Conservation (phyloP, 176 grass and related monocot species). For the Aegilops umbellulata region DNA sequence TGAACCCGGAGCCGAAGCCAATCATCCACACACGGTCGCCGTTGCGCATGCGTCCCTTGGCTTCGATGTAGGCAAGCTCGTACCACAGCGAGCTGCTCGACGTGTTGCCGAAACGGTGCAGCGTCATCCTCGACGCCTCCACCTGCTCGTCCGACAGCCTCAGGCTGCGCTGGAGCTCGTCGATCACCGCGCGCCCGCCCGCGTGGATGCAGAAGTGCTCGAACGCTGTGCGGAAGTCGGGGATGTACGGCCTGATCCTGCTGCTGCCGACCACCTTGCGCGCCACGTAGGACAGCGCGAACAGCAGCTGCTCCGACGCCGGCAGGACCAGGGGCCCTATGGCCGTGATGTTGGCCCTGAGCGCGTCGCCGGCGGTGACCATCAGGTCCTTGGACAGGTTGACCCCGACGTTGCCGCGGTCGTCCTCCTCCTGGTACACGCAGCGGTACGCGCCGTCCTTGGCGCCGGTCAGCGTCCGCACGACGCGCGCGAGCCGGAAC, state of each 20-base stretch:
- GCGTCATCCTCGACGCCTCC: slow-evolving; percentile 75
- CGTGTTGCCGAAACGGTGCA: slow-evolving; percentile 74
- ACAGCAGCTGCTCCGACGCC: slow-evolving; percentile 52
- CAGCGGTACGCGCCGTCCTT: slow-evolving; percentile 39
- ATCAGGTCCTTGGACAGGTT: slow-evolving; percentile 57
- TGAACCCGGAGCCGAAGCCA: slow-evolving; percentile 74
- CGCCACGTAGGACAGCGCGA: slow-evolving; percentile 41
- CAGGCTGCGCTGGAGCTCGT: slow-evolving; percentile 77
- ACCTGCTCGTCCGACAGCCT: slow-evolving; percentile 64
- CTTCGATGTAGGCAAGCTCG: slow-evolving; percentile 70
- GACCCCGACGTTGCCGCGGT: slow-evolving; percentile 37
- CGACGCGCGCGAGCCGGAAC: slow-evolving; percentile 44
- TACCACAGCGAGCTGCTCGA: slow-evolving; percentile 66
- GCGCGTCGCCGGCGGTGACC: slow-evolving; percentile 46
- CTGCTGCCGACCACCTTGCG: slow-evolving; percentile 37
- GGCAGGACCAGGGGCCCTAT: background rate
- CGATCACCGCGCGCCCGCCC: slow-evolving; percentile 78
- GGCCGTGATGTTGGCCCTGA: slow-evolving; percentile 30
- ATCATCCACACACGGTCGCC: slow-evolving; percentile 66
- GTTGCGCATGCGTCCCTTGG: slow-evolving; percentile 45
- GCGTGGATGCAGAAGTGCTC: slow-evolving; percentile 99
- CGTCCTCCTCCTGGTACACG: slow-evolving; percentile 61
- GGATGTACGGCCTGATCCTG: slow-evolving; percentile 54
- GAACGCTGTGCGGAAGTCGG: slow-evolving; percentile 79
- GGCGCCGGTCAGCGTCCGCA: slow-evolving; percentile 11